Percentiles rank a stretch among this genome's conserved stretches.
These are phyloP conservation scores for Jatropha podagrica DNA, from an alignment of 441 rosid species.

Conservation along the genomic window DNA sequence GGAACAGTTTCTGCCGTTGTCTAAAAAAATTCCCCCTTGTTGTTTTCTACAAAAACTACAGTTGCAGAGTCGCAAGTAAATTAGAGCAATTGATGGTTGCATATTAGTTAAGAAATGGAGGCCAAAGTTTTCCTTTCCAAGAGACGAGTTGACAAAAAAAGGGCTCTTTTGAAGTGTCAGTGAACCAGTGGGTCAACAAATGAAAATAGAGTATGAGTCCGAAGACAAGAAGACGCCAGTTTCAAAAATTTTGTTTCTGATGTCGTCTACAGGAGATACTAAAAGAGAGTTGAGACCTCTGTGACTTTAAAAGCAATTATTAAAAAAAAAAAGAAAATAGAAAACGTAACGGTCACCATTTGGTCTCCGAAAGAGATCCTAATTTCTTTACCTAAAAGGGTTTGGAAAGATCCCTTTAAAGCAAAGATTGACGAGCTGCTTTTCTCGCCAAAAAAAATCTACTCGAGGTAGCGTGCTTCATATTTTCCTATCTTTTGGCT, in stretches of 20 bases:
- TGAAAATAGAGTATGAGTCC: neutral
- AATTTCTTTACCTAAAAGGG: neutral
- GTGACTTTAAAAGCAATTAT: neutral
- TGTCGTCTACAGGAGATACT: neutral
- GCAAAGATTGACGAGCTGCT: neutral
- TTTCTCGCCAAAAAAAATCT: neutral
- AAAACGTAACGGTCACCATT: neutral
- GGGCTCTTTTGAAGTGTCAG: too few species aligned
- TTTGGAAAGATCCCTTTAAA: neutral
- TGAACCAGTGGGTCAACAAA: neutral
- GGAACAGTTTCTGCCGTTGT: too few species aligned
- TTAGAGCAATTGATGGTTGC: too few species aligned
- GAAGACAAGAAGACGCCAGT: neutral
- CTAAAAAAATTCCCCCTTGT: too few species aligned
- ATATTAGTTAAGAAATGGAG: too few species aligned
- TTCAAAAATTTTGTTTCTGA: neutral
- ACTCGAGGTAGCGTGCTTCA: neutral
- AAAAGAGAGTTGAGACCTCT: neutral
- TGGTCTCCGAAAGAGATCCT: neutral
- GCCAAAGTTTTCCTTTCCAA: too few species aligned
- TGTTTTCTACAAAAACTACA: too few species aligned
- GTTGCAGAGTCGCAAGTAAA: too few species aligned
- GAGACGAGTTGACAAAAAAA: too few species aligned
- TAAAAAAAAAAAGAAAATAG: neutral
- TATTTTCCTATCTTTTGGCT: slow-evolving; percentile 9